Evolutionary conservation across 176 grass and related monocot species (phyloP), one percentile per base, ranked within the genome.

Genomic region (Neostapfia colusana): DNA sequence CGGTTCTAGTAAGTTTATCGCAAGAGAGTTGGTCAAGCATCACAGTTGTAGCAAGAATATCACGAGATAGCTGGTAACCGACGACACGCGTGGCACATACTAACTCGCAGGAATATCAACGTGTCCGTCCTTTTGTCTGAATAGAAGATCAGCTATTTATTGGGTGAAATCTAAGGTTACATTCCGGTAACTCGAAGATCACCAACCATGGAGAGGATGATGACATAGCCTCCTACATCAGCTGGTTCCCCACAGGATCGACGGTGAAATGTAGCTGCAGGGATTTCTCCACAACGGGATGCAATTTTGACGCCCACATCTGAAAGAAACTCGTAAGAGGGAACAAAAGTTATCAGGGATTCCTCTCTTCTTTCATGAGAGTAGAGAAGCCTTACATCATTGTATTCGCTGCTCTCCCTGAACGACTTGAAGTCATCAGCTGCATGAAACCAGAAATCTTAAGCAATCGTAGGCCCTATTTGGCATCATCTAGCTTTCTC

Each of bases 401-500:
- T 84, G 74, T 88, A 97, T 8, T 87, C 85, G 5, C 39, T 79
- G 69, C 88, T 93, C 56, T 89, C 80, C 79, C 48, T 90, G 67
- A 97, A 97, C 49, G 80, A 76, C 78, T 82, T 84, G 9, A 97
- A 90, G 73, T 93, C 93, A 0, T 89, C 90, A 42, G 68, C 93
- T 97, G 68, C 69, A 83, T 31, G 71, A 81, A 31, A 82, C 25
- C 73, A 84, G 7, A 78, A 49, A 40, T 45, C 40, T 24, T 78
- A 58, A 82, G 39, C 55, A 65, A 18, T 27, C 20, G 0, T 11
- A 41, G 7, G 10, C 38, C 35, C 6, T 45, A 51, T 3, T 42
- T 3, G 1, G 1, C 31, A 31, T 31, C 31, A 31, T 3, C 31
- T 31, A 31, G 31, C 31, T 72, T 71, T 73, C 10, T 27, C 37